Evolutionary conservation across 352 stramenopile genomes (phyloP).

Genomic region (Pythium myriotylum): DNA sequence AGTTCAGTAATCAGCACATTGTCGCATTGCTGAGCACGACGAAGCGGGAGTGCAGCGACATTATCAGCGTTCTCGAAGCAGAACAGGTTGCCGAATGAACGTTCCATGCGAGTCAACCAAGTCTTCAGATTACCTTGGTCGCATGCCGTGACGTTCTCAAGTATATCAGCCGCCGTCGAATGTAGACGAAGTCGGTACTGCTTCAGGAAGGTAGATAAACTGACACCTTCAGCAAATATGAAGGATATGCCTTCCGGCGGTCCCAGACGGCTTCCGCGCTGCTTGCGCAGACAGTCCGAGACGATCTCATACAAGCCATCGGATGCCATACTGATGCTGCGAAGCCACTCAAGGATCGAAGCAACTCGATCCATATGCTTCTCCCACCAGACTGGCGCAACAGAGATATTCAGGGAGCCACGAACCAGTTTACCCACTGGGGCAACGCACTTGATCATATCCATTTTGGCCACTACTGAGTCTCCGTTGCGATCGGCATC

Average conservation of each 20-base stretch:
- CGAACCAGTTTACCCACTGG: conserved; percentile 59
- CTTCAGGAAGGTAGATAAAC: conserved; percentile 13
- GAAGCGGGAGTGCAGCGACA: conserved; percentile 1
- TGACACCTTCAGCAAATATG: not conserved
- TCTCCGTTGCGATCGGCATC: conserved; percentile 69
- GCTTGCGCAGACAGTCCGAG: conserved; percentile 61
- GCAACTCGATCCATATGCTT: conserved; percentile 56
- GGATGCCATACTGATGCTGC: conserved; percentile 63
- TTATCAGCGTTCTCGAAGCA: conserved; percentile 1
- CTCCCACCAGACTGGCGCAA: conserved; percentile 71
- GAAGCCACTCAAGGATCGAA: conserved; percentile 72
- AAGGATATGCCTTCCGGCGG: conserved; percentile 39
- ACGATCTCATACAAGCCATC: conserved; percentile 77
- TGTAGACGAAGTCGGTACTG: conserved; percentile 15
- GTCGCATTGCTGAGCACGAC: conserved; percentile 2
- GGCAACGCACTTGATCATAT: conserved; percentile 48
- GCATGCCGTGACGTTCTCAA: conserved; percentile 5
- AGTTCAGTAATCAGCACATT: conserved; percentile 23
- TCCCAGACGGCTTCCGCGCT: conserved; percentile 37
- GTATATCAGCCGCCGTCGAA: conserved; percentile 2
- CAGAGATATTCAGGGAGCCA: conserved; percentile 71
- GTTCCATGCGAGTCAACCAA: conserved; percentile 14
- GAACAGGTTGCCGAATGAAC: conserved; percentile 7
- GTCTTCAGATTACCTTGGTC: not conserved
- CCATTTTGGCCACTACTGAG: conserved; percentile 40